phyloP scores from a whole-genome alignment of 306 rosid species.

The Vigna hirtella region DNA sequence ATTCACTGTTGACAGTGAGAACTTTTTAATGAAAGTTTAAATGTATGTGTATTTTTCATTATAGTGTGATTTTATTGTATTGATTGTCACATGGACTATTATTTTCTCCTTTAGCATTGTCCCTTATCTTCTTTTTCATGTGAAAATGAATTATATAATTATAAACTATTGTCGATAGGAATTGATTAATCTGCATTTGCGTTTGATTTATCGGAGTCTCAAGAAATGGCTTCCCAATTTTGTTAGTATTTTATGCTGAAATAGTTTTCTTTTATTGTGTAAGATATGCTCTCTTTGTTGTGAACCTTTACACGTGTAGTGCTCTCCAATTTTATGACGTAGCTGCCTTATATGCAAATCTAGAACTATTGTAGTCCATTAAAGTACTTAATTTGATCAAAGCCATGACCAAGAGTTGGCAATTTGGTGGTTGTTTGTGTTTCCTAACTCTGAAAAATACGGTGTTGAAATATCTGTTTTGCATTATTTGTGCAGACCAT shows the following conservation, averaged over 20 bases:
- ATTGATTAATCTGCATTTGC: not conserved
- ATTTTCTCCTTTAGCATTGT: not conserved
- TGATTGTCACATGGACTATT: not conserved
- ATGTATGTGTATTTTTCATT: not conserved
- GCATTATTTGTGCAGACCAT: constrained; percentile 56
- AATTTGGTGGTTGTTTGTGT: not conserved
- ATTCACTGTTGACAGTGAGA: not conserved
- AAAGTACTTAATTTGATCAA: not conserved
- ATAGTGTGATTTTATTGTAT: not conserved
- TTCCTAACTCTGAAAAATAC: not conserved
- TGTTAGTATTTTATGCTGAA: not conserved
- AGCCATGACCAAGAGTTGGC: not conserved
- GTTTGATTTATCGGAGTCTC: not conserved
- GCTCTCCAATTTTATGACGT: not conserved
- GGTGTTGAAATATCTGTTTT: not conserved
- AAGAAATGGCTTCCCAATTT: not conserved
- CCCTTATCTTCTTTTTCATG: constrained; percentile 6
- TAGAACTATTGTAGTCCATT: not conserved
- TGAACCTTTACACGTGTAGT: not conserved
- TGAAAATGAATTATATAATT: not conserved
- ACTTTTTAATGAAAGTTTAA: not conserved
- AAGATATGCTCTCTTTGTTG: not conserved
- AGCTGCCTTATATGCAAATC: constrained; percentile 9
- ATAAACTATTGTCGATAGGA: not conserved
- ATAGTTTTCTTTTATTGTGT: not conserved